A percentile compares a stretch with the other conserved stretches of the same genome.
phyloP scores from a whole-genome alignment of 371 early-diverging fungal genomes.

The Mucor racemosus region DNA sequence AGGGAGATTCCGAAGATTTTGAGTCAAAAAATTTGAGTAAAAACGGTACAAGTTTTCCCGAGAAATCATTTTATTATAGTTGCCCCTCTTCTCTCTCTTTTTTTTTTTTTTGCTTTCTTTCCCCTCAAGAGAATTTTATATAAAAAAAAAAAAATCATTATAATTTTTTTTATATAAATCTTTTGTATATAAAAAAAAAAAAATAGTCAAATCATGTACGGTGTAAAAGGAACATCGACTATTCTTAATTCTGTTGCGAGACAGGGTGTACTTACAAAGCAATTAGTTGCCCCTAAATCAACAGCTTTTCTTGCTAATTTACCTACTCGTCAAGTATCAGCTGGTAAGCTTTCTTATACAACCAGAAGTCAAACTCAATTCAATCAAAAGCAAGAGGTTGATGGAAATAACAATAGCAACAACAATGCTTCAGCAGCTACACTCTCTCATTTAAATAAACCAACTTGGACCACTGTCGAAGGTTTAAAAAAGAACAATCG shows the following conservation, averaged over 20 bases:
- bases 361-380: slow-evolving; percentile 39
- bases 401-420: slow-evolving; percentile 26
- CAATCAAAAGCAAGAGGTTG: slow-evolving; percentile 31
- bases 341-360: slow-evolving; percentile 50
- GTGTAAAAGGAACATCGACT: slow-evolving; percentile 52
- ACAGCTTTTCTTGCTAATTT: slow-evolving; percentile 44
- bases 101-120: neutral
- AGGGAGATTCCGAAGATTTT: neutral
- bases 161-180: slow-evolving; percentile 4
- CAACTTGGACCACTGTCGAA: slow-evolving; percentile 11
- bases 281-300: slow-evolving; percentile 44
- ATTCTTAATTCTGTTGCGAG: slow-evolving; percentile 47
- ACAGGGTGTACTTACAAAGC: slow-evolving; percentile 52
- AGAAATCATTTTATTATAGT: neutral
- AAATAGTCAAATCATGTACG: slow-evolving; percentile 43
- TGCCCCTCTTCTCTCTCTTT: neutral
- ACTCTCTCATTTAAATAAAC: slow-evolving; percentile 14
- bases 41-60: slow-evolving; percentile 6
- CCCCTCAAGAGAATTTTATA: neutral
- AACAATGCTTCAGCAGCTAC: slow-evolving; percentile 16
- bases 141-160: slow-evolving; percentile 7
- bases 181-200: slow-evolving; percentile 6
- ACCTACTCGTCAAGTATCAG: slow-evolving; percentile 47
- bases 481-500: slow-evolving; percentile 19
- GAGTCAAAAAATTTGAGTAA: slow-evolving; percentile 4